phyloP scores from a whole-genome alignment of 768 basidiomycete species.

The Phanerodontia chrysosporium region DNA sequence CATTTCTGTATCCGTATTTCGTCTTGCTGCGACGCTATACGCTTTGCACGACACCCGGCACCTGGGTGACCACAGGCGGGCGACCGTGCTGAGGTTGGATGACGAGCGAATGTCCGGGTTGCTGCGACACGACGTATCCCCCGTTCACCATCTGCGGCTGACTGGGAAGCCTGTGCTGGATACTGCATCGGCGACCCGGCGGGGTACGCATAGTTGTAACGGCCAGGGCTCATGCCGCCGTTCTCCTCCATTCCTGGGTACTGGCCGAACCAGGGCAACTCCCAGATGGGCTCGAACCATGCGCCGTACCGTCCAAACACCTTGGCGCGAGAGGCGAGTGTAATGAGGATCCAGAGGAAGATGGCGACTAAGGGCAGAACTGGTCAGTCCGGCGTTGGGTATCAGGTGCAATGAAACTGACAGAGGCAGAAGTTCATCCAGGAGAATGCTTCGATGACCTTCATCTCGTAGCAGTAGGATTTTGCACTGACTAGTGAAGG shows the following conservation, averaged over 20 bases:
- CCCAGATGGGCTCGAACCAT: slow-evolving; percentile 55
- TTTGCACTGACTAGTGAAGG: slow-evolving; percentile 44
- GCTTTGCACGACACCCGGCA: slow-evolving; percentile 36
- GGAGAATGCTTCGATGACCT: slow-evolving; percentile 72
- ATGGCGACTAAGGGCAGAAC: slow-evolving; percentile 30
- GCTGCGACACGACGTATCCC: slow-evolving; percentile 42
- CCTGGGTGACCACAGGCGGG: slow-evolving; percentile 55
- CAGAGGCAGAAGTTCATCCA: slow-evolving; percentile 65
- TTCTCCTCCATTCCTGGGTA: slow-evolving; percentile 48
- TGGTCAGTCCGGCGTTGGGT: background rate
- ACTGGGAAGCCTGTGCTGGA: slow-evolving; percentile 3
- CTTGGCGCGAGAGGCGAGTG: slow-evolving; percentile 53
- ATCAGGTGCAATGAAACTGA: slow-evolving; percentile 24
- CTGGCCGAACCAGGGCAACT: slow-evolving; percentile 78
- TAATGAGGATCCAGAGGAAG: slow-evolving; percentile 52
- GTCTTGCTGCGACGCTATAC: background rate
- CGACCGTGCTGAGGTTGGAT: slow-evolving; percentile 67
- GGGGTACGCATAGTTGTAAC: slow-evolving; percentile 22
- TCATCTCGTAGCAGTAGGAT: slow-evolving; percentile 75
- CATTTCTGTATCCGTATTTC: background rate
- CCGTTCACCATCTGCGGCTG: slow-evolving; percentile 28
- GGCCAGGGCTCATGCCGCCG: slow-evolving; percentile 10
- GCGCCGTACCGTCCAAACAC: slow-evolving; percentile 48
- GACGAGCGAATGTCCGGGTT: slow-evolving; percentile 59
- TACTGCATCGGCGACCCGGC: slow-evolving; percentile 15